Evolutionary conservation across 805 yeast genomes (phyloP).

Genomic region (Komagataella populi): DNA sequence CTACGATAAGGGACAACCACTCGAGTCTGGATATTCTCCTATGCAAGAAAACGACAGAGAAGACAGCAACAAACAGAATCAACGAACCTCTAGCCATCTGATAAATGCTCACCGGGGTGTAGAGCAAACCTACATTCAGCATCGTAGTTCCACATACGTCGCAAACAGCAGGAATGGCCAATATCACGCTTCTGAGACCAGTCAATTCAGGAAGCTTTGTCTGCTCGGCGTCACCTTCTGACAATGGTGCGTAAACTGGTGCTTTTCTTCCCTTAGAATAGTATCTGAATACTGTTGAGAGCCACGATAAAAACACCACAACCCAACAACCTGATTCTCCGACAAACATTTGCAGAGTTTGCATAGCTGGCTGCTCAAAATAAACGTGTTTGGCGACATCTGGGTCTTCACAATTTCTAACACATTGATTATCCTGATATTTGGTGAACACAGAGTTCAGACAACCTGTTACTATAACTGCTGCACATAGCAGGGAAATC

Average conservation of each 20-base stretch:
- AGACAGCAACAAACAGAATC: constrained; percentile 61
- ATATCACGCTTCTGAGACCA: constrained; percentile 16
- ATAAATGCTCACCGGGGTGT: constrained; percentile 67
- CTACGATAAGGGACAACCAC: constrained; percentile 56
- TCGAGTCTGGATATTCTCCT: constrained; percentile 43
- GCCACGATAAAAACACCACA: constrained; percentile 9
- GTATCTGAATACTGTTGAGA: background rate
- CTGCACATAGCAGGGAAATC: constrained; percentile 22
- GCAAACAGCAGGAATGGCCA: constrained; percentile 55
- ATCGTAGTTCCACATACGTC: constrained; percentile 65
- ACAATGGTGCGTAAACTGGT: background rate
- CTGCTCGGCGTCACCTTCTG: background rate
- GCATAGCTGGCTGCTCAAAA: constrained; percentile 71
- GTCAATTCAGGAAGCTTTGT: constrained; percentile 2
- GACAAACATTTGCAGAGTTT: constrained; percentile 69
- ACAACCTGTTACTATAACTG: constrained; percentile 58
- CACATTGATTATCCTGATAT: constrained; percentile 65
- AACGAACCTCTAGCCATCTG: constrained; percentile 80
- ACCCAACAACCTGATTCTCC: constrained; percentile 43
- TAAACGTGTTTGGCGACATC: constrained; percentile 24
- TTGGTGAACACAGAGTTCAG: constrained; percentile 64
- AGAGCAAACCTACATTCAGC: constrained; percentile 60
- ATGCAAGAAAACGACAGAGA: constrained; percentile 50
- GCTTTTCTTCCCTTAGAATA: background rate
- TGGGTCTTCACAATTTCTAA: constrained; percentile 35